A percentile compares a stretch with the other conserved stretches of the same genome.
Conservation (phyloP, 129 eudicot genomes). For the Helichrysum umbraculigerum region DNA sequence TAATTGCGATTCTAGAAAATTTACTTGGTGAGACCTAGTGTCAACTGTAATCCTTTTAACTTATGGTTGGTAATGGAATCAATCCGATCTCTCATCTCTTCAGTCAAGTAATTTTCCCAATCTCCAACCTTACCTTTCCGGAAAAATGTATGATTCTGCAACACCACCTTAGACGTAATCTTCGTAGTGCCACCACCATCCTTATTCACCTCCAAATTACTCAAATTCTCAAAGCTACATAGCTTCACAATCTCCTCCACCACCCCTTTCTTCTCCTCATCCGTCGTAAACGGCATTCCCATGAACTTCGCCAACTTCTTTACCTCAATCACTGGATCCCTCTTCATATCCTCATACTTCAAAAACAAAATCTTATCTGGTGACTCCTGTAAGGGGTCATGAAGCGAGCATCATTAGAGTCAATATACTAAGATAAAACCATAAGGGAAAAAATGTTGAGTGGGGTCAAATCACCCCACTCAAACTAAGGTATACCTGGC, state of each 20-base stretch:
- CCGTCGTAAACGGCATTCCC: constrained; percentile 26
- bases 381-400: background rate
- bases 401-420: background rate
- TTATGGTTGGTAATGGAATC: constrained; percentile 19
- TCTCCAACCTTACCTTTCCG: constrained; percentile 42
- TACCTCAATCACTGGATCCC: constrained; percentile 14
- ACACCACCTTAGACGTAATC: background rate
- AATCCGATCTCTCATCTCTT: constrained; percentile 33
- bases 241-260: constrained; percentile 35
- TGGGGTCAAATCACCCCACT: background rate
- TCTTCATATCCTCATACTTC: constrained; percentile 36
- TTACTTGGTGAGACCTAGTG: constrained; percentile 14
- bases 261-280: constrained; percentile 25
- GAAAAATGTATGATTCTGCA: constrained; percentile 27
- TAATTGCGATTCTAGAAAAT: background rate
- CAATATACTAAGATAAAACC: background rate
- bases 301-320: constrained; percentile 32
- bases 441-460: too few relatives aligned
- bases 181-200: constrained; percentile 20
- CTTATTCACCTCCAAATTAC: constrained; percentile 31
- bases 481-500: background rate
- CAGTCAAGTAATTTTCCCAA: constrained; percentile 32
- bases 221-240: constrained; percentile 37
- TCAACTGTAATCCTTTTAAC: constrained; percentile 21
- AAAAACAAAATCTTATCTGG: constrained; percentile 31